Evolutionary conservation across 169 alveolate species (phyloP).

Genomic region (Cryptosporidium sp.): DNA sequence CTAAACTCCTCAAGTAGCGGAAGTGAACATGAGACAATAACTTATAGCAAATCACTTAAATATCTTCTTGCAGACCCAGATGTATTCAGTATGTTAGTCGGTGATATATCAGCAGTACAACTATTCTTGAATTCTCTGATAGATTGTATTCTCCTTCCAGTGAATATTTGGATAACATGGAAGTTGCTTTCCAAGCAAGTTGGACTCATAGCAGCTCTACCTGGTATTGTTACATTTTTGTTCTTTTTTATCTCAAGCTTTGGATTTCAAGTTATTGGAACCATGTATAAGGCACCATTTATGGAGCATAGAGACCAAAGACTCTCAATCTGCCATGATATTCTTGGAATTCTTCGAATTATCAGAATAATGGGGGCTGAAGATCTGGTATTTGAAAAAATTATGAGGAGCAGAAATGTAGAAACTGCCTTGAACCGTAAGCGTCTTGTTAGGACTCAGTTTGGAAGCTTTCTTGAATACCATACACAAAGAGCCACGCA

Average conservation of each 20-base stretch:
- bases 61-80: slow-evolving; percentile 50
- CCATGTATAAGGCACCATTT: slow-evolving; percentile 67
- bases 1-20: background rate
- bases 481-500: slow-evolving; percentile 60
- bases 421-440: slow-evolving; percentile 31
- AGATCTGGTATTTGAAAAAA: slow-evolving; percentile 10
- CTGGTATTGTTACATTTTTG: slow-evolving; percentile 50
- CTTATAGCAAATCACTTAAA: slow-evolving; percentile 24
- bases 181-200: slow-evolving; percentile 43
- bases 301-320: slow-evolving; percentile 52
- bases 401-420: slow-evolving; percentile 17
- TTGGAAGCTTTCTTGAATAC: slow-evolving; percentile 70
- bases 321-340: slow-evolving; percentile 59
- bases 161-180: slow-evolving; percentile 60
- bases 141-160: slow-evolving; percentile 32
- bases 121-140: slow-evolving; percentile 40
- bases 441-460: slow-evolving; percentile 67
- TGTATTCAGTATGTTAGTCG: slow-evolving; percentile 61
- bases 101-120: slow-evolving; percentile 56
- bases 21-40: background rate
- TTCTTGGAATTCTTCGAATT: slow-evolving; percentile 42
- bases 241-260: slow-evolving; percentile 42
- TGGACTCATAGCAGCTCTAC: slow-evolving; percentile 54
- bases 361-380: slow-evolving; percentile 73
- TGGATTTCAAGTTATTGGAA: slow-evolving; percentile 52